A percentile compares a stretch with the other conserved stretches of the same genome.
Conservation (phyloP, 495 filamentous ascomycete species). For the Astrothelium subdiscretum region DNA sequence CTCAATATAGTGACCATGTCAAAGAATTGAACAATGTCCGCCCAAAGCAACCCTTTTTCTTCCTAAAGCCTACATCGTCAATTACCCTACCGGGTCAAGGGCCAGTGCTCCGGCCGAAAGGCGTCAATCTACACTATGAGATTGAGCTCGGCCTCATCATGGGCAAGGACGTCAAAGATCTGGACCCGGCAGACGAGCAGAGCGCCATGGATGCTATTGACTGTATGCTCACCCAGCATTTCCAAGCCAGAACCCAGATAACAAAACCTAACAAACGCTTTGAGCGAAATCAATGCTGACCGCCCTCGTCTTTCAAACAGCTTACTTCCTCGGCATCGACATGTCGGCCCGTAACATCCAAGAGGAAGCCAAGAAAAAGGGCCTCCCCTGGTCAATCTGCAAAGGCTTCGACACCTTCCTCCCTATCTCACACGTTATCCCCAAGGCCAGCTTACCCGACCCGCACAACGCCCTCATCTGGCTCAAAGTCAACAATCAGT, state of each 20-base stretch:
- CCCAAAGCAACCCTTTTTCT: constrained; percentile 95
- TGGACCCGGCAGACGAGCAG: constrained; percentile 52
- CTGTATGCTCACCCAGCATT: constrained; percentile 8
- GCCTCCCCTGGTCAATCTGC: constrained; percentile 87
- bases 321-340: constrained; percentile 77
- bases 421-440: constrained; percentile 67
- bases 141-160: constrained; percentile 86
- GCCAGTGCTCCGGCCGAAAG: constrained; percentile 70
- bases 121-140: constrained; percentile 84
- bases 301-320: constrained; percentile 27
- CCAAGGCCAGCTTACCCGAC: constrained; percentile 66
- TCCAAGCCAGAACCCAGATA: background rate
- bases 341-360: constrained; percentile 92
- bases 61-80: constrained; percentile 82
- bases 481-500: constrained; percentile 62
- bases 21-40: constrained; percentile 75
- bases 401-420: constrained; percentile 98
- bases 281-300: background rate
- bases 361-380: constrained; percentile 91
- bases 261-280: background rate
- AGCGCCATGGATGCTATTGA: constrained; percentile 46
- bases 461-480: constrained; percentile 80
- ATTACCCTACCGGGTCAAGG: constrained; percentile 68
- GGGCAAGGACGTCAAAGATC: constrained; percentile 62
- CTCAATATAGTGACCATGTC: constrained; percentile 66